These are phyloP conservation scores for Polytrichum formosum DNA, from an alignment of 225 moss, liverwort and hornwort genomes.

Conservation along the genomic window DNA sequence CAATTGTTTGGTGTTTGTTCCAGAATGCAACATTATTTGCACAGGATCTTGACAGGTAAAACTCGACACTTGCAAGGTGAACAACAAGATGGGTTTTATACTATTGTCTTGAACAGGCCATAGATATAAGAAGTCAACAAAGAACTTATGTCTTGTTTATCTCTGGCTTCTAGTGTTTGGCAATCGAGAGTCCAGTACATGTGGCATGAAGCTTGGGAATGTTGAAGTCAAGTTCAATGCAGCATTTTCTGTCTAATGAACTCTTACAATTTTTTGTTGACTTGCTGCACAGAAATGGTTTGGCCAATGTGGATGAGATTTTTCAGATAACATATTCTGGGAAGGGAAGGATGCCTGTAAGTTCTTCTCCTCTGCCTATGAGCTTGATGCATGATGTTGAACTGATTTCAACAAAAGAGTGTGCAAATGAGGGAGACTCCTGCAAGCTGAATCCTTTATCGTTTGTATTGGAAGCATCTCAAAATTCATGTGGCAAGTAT, in stretches of 20 bases:
- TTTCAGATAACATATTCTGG: constrained; percentile 86
- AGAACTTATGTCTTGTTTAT: no score
- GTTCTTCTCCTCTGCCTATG: constrained; percentile 16
- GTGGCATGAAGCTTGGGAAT: no score
- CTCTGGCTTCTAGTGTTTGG: not conserved
- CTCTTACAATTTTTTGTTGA: not conserved
- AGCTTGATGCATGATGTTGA: not conserved
- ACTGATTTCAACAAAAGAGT: not conserved
- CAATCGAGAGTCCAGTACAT: no score
- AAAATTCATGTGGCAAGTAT: no score
- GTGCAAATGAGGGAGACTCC: not conserved
- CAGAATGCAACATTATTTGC: constrained; percentile 77
- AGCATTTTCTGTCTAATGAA: not conserved
- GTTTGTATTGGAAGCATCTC: no score
- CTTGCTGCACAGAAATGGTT: constrained; percentile 51
- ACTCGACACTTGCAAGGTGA: no score
- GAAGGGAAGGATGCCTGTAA: constrained; percentile 96
- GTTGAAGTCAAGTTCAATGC: no score
- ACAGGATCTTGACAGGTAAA: constrained; percentile 79
- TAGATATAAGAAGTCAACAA: no score
- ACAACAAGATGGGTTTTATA: no score
- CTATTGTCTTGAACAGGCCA: no score
- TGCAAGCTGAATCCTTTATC: not conserved
- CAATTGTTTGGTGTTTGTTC: not conserved
- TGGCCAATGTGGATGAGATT: constrained; percentile 58